These are phyloP conservation scores for Tuber indicum DNA, from an alignment of 495 filamentous ascomycete species.

Conservation along the genomic window DNA sequence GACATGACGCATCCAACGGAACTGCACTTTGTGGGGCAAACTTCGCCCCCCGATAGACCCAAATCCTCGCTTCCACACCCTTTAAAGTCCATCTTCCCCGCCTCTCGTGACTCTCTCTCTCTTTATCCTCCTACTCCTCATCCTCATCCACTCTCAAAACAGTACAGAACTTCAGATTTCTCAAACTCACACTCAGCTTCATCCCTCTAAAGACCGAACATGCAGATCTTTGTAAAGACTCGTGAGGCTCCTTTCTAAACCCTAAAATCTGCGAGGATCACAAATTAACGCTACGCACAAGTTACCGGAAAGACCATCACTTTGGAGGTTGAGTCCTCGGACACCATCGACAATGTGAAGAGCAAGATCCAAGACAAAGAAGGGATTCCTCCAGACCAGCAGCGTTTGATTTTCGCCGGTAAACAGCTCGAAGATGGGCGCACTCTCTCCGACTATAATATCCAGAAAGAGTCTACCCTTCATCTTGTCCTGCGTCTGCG, in stretches of 20 bases:
- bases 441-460: conserved; percentile 95
- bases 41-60: background rate
- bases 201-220: conserved; percentile 8
- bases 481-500: conserved; percentile 94
- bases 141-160: background rate
- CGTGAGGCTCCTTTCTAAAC: conserved; percentile 26
- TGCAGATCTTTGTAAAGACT: conserved; percentile 43
- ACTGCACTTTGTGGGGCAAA: background rate
- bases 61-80: background rate
- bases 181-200: background rate
- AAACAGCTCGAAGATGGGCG: conserved; percentile 98
- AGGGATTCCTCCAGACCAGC: conserved; percentile 95
- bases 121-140: background rate
- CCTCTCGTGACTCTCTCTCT: background rate
- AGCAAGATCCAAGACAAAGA: conserved; percentile 99
- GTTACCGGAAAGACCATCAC: conserved; percentile 51
- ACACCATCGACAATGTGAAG: conserved; percentile 99
- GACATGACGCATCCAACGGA: background rate
- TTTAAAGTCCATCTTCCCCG: background rate
- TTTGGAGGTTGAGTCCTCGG: conserved; percentile 80
- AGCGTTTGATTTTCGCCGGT: conserved; percentile 96
- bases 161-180: background rate
- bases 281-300: conserved; percentile 55
- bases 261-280: conserved; percentile 22
- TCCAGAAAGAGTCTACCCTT: conserved; percentile 95